These are phyloP conservation scores for Theobroma grandiflorum DNA, from an alignment of 441 rosid genomes.

Conservation along the genomic window DNA sequence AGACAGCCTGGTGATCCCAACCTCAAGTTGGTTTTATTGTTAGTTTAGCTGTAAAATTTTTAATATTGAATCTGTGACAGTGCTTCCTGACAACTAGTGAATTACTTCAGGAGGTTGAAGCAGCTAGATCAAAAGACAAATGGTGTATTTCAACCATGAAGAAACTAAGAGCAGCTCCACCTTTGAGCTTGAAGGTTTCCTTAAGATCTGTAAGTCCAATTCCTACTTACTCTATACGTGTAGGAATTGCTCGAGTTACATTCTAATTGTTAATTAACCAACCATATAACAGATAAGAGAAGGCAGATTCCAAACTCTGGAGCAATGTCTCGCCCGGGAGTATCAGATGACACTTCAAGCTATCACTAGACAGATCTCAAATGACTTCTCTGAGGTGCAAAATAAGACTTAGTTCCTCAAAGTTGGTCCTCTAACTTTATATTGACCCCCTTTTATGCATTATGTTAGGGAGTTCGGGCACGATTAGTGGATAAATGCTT, in stretches of 20 bases:
- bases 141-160: slow-evolving; percentile 74
- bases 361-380: slow-evolving; percentile 48
- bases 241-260: not conserved
- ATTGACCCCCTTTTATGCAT: not conserved
- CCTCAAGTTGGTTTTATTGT: not conserved
- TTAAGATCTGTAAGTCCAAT: slow-evolving; percentile 74
- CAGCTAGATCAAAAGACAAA: slow-evolving; percentile 55
- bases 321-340: slow-evolving; percentile 77
- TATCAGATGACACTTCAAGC: slow-evolving; percentile 81
- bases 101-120: slow-evolving; percentile 57
- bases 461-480: slow-evolving; percentile 72
- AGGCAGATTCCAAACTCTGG: slow-evolving; percentile 78
- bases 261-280: not conserved
- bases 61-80: not conserved
- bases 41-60: not conserved
- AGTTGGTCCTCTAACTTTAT: not conserved
- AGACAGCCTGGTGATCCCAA: not conserved
- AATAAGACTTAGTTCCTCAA: not conserved
- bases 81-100: not conserved
- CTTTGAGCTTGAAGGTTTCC: slow-evolving; percentile 84
- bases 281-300: slow-evolving; percentile 57
- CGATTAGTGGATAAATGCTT: slow-evolving; percentile 76
- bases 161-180: slow-evolving; percentile 74
- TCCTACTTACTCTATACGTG: not conserved
- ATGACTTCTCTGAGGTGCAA: slow-evolving; percentile 73